Evolutionary conservation across 1,139 yeast species (phyloP), one percentile per base, ranked within the genome.

Genomic region (Sugiyamaella pinicola): DNA sequence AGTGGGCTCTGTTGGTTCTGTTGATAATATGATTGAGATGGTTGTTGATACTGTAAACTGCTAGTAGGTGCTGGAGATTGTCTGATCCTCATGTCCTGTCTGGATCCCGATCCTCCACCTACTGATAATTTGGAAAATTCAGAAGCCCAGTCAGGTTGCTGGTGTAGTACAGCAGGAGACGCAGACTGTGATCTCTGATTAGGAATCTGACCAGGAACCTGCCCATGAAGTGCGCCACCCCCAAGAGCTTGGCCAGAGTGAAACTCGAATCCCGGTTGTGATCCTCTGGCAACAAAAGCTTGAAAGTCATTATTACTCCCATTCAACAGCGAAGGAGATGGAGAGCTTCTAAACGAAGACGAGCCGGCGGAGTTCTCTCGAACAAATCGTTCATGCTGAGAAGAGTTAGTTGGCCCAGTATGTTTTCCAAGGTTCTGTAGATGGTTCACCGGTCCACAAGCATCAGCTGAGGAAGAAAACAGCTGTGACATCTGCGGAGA

Each of bases 401-500:
- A 59, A 13, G 69, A 55, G 15, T 60, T 52, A 41, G 67, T 69
- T 2, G 59, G 55, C 4, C 55, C 53, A 3, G 63, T 53, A 35
- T 68, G 70, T 56, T 68, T 67, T 39, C 63, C 63, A 22, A 70
- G 51, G 51, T 58, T 59, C 48, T 64, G 65, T 31, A 68, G 61
- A 4, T 74, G 67, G 51, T 69, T 70, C 3, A 70, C 61, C 0
- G 74, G 73, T 18, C 74, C 74, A 52, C 74, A 70, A 15, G 47
- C 45, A 24, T 31, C 56, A 13, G 43, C 38, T 9, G 50, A 39
- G n/a, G 41, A 40, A 15, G 47, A 46, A 28, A 53, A 55, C 28
- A 55, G 26, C 28, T 52, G 51, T 5, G 57, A 55, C 57, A 55
- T 55, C 47, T 5, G 29, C 26, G 15, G 7, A 24, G 4, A 28